phyloP scores from a whole-genome alignment of 176 grass and related monocot species.

The Aegilops longissima region DNA sequence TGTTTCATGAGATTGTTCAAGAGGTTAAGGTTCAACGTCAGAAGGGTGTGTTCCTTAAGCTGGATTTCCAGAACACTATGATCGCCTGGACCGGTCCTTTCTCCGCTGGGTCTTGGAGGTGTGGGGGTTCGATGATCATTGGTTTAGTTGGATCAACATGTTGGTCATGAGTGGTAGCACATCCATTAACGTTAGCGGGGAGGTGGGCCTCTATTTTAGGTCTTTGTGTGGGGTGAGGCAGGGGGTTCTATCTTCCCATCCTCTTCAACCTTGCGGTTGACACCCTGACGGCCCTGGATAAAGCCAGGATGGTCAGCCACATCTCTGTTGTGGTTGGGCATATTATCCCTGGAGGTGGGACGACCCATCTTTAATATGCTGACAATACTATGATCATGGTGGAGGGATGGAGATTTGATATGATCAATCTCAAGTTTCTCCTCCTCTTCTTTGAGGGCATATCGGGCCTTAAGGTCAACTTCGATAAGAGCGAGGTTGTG shows the following conservation, averaged over 20 bases:
- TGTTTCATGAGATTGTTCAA: too few species aligned
- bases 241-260: background rate
- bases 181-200: background rate
- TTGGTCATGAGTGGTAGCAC: background rate
- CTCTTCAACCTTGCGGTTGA: too few species aligned
- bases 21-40: too few species aligned
- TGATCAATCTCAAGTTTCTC: background rate
- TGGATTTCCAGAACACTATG: background rate
- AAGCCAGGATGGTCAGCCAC: too few species aligned
- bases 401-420: background rate
- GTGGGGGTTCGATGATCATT: background rate
- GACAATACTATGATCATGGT: background rate
- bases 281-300: too few species aligned
- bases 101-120: background rate
- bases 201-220: background rate
- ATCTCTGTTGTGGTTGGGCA: too few species aligned
- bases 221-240: background rate
- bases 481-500: too few species aligned
- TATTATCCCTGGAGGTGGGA: too few species aligned
- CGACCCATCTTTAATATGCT: background rate
- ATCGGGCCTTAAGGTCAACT: too few species aligned
- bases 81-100: background rate
- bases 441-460: background rate
- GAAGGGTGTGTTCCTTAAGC: background rate
- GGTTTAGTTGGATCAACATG: background rate